Base-by-base conservation (phyloP, 768 basidiomycete species). In the Termitomyces sp. region DNA sequence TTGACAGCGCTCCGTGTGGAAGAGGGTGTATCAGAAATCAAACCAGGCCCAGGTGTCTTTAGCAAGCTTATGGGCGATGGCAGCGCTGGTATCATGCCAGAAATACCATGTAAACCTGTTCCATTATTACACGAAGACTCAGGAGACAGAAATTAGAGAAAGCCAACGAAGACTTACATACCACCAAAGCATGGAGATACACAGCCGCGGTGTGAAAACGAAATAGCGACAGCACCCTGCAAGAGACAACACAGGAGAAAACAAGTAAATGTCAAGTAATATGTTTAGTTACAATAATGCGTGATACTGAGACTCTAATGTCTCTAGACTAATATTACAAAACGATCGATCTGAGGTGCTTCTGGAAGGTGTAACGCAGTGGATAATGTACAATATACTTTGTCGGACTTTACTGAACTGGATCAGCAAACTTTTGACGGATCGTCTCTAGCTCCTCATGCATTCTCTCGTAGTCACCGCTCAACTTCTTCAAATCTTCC, bases 401-500 rank as follows among this genome's bases (percentile, higher is more conserved):
- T 51, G 51, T 52, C 38, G 40, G 7, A 41, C 6, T 47, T 54
- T 43, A 58, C 20, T 57, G 50, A 30, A 46, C 54, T 43, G 50
- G 30, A 33, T 57, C 60, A 51, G 62, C 62, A 59, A 76, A 80
- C 26, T 74, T 67, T 6, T 70, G 67, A 20, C 66, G 75, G 49
- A 88, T 83, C 53, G 66, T 72, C 64, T 80, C 75, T 38, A 88
- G 64, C 62, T 87, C 86, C n/a, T 74, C 75, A 62, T 76, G 73
- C 60, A 79, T 72, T 44, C 72, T 72, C 58, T 74, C 72, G 63
- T 85, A 76, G 9, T 79, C 76, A 9, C 64, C 63, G 52, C 70
- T 74, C 26, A 86, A 63, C 54, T 72, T 74, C 53, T 68, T 62
- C 57, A 87, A 60, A 16, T 83, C 85, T 35, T 86, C 82, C 3